Percentiles rank a stretch among this genome's conserved stretches.
phyloP scores from a whole-genome alignment of 371 early-diverging fungal species.

The Sporodiniella umbellata region DNA sequence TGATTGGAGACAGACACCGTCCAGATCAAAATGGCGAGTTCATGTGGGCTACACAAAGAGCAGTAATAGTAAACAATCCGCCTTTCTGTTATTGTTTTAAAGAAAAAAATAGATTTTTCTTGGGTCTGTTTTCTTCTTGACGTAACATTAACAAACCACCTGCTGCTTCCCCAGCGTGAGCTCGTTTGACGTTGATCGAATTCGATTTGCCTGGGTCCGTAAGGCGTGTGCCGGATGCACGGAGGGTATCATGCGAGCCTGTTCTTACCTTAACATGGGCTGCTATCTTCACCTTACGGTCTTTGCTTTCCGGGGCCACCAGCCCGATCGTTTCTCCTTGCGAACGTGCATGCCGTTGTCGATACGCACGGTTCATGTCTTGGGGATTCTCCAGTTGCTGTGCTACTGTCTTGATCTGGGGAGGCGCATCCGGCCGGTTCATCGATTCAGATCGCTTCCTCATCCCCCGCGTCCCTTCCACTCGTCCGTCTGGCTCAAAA shows the following conservation, averaged over 20 bases:
- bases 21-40: too few relatives aligned
- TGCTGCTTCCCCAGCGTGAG: constrained; percentile 43
- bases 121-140: constrained; percentile 22
- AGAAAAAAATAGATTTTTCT: too few relatives aligned
- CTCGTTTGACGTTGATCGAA: constrained; percentile 9
- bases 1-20: too few relatives aligned
- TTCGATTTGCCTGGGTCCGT: constrained; percentile 3
- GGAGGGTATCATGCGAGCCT: constrained; percentile 36
- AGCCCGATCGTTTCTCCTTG: constrained; percentile 35
- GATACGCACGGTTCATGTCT: constrained; percentile 1
- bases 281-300: constrained; percentile 38
- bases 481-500: constrained; percentile 43
- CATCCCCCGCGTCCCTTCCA: background rate
- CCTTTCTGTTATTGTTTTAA: too few relatives aligned
- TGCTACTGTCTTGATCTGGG: constrained; percentile 10
- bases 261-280: constrained; percentile 31
- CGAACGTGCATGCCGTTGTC: constrained; percentile 32
- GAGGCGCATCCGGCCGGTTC: constrained; percentile 14
- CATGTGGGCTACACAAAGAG: too few relatives aligned
- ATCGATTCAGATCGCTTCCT: constrained; percentile 20
- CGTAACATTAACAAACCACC: constrained; percentile 46
- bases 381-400: background rate
- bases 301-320: constrained; percentile 11
- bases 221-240: constrained; percentile 20
- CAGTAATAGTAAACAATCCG: too few relatives aligned